These are phyloP conservation scores for Collybiopsis confluens DNA, from an alignment of 768 basidiomycete genomes.

Conservation along the genomic window DNA sequence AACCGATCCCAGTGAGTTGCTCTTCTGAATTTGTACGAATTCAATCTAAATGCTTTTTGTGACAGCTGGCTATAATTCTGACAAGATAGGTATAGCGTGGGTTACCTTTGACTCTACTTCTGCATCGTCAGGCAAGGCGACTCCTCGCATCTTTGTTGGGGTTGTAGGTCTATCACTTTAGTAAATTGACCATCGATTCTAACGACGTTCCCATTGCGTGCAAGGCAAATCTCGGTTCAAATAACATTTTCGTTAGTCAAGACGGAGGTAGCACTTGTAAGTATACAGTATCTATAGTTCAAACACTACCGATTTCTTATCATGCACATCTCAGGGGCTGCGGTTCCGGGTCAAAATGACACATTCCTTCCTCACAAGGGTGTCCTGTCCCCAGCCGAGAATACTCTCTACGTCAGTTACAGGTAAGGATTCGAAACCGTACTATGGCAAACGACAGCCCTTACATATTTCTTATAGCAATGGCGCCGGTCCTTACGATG, in stretches of 20 bases:
- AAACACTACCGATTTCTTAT: not conserved
- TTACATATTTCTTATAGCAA: constrained; percentile 24
- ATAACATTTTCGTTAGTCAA: constrained; percentile 52
- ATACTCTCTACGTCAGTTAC: constrained; percentile 55
- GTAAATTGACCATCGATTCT: not conserved
- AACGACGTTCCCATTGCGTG: not conserved
- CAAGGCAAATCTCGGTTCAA: constrained; percentile 43
- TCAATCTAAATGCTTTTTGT: too few relatives aligned
- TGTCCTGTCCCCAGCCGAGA: constrained; percentile 54
- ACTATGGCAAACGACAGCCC: not conserved
- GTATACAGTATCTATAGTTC: constrained; percentile 11
- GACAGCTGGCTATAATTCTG: constrained; percentile 15
- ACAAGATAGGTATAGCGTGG: constrained; percentile 48
- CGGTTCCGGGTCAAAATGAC: constrained; percentile 53
- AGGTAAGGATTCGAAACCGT: constrained; percentile 11
- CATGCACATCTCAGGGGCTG: constrained; percentile 36
- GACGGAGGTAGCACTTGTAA: constrained; percentile 56
- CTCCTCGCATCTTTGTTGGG: constrained; percentile 64
- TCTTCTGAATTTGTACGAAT: not conserved
- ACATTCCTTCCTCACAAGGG: constrained; percentile 64
- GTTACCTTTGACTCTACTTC: constrained; percentile 61
- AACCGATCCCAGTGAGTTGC: constrained; percentile 32
- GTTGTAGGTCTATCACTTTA: constrained; percentile 24
- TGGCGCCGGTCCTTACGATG: constrained; percentile 64
- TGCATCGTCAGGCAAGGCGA: constrained; percentile 47